Evolutionary conservation across 78 protist species (phyloP), one percentile per base, ranked within the genome.

Genomic region (Polysphondylium violaceum): DNA sequence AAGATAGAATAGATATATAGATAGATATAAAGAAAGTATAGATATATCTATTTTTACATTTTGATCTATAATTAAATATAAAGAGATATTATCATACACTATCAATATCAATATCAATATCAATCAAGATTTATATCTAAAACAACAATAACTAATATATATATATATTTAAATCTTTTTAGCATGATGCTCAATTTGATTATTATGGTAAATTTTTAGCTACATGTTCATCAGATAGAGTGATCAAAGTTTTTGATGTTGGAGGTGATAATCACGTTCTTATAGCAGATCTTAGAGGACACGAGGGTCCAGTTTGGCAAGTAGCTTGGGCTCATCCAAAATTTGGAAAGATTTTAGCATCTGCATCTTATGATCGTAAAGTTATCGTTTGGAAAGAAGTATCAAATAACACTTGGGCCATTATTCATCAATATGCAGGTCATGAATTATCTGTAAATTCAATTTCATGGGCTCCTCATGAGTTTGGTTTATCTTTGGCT

Each of bases 251-350:
- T 35, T 98, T 96, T 58, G 97, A 94, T 33, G 95, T 86, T 50
- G 87, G 74, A 33, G 93, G 88, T 60, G 87, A 75, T 17, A 36
- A 63, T 67, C 94, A 71, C 7, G 43, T 27, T 25, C 92, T 47
- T 59, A 33, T 90, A 5, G 92, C 94, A 6, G 97, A 94, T 55
- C 81, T 96, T 55, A 91, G 74, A 63, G 97, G 98, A 38, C 99
- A 98, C 38, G 94, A 96, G 9, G 99, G 99, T 0, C 99, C 99
- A 21, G 99, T 99, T 35, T 99, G 99, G 99, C 97, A 89, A 65
- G 98, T 98, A 17, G 93, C 98, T 1, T 99, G 99, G 99, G 99
- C 99, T 1, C 99, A 98, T 76, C 99, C 99, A 36, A 81, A 96
- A 86, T 98, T 94, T 58, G 99, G 99, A 36, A 89, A 31, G 83